phyloP scores from a whole-genome alignment of 495 filamentous ascomycete species.

The Pyrenopolyporus hunteri region DNA sequence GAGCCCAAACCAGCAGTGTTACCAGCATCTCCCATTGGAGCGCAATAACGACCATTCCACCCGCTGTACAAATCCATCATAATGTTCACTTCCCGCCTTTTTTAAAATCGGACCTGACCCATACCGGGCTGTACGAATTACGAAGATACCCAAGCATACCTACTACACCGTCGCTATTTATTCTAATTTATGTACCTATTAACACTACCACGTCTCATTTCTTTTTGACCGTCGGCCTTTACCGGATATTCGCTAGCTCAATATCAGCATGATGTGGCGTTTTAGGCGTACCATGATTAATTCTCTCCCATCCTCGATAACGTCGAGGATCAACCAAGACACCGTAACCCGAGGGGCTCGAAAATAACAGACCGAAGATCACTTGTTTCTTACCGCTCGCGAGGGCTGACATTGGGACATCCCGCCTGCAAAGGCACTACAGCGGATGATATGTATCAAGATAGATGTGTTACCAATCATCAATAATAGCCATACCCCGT shows the following conservation, averaged over 20 bases:
- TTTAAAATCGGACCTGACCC: slow-evolving; percentile 34
- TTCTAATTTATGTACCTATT: slow-evolving; percentile 43
- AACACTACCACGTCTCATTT: slow-evolving; percentile 14
- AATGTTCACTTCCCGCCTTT: slow-evolving; percentile 21
- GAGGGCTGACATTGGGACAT: slow-evolving; percentile 15
- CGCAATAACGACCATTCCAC: neutral
- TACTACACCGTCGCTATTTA: slow-evolving; percentile 34
- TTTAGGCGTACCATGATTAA: slow-evolving; percentile 21
- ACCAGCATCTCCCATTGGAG: slow-evolving; percentile 12
- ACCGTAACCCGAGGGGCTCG: slow-evolving; percentile 9
- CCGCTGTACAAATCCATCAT: slow-evolving; percentile 22
- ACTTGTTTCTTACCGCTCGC: slow-evolving; percentile 18
- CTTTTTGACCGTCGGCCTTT: slow-evolving; percentile 1
- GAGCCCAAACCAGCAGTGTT: slow-evolving; percentile 25
- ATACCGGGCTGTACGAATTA: slow-evolving; percentile 37
- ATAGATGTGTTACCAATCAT: slow-evolving; percentile 21
- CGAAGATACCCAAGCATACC: slow-evolving; percentile 39
- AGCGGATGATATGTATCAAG: slow-evolving; percentile 8
- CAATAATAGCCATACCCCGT: slow-evolving; percentile 20
- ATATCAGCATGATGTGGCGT: slow-evolving; percentile 30
- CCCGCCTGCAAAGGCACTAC: slow-evolving; percentile 23
- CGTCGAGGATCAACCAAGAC: slow-evolving; percentile 2
- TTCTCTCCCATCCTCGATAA: neutral
- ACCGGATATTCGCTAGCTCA: slow-evolving; percentile 16
- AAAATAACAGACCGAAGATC: slow-evolving; percentile 14